Evolutionary conservation across 805 yeast genomes (phyloP), one percentile per base, ranked within the genome.

Genomic region (Yarrowia deformans): DNA sequence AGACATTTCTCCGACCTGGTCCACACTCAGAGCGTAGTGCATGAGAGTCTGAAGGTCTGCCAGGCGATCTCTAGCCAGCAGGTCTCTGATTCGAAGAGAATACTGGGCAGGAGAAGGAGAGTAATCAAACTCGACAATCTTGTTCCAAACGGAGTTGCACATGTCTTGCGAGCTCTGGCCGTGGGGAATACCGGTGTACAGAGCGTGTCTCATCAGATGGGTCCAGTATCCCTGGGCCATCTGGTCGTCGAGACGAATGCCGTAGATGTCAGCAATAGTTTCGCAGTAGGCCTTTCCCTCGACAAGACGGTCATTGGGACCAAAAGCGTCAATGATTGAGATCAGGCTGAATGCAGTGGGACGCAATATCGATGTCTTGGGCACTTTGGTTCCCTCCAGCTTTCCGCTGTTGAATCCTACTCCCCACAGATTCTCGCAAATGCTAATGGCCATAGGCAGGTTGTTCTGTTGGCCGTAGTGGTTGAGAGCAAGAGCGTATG

Each of bases 401-500:
- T 46, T 49, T 43, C 23, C 48, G 6, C 58, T 54, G 50, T 55
- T 52, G 19, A 71, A 70, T 3, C 52, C n/a, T 9, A 73, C 67
- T 18, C 73, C 72, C 81, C 81, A 79, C 7, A 76, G 69, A 37
- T 72, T 72, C 16, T 68, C 54, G 13, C 77, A 48, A 12, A 78
- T 71, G 39, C 71, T 66, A 39, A 69, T 54, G 34, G 73, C 72
- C 8, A 68, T 70, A 8, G 43, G 73, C 32, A 77, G 67, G 42
- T 72, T 71, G 16, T 75, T 74, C 10, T 71, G 55, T 52, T 78
- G 76, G 18, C 77, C 79, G 43, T 74, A 71, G 18, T 78, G 75
- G 16, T 77, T 72, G 32, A 79, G 42, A 37, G 75, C 70, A 16
- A 75, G 72, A 69, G 78, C 79, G 70, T 74, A 77, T 0, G 81